Base-by-base conservation (phyloP, 768 basidiomycete genomes). In the Tricholoma matsutake region DNA sequence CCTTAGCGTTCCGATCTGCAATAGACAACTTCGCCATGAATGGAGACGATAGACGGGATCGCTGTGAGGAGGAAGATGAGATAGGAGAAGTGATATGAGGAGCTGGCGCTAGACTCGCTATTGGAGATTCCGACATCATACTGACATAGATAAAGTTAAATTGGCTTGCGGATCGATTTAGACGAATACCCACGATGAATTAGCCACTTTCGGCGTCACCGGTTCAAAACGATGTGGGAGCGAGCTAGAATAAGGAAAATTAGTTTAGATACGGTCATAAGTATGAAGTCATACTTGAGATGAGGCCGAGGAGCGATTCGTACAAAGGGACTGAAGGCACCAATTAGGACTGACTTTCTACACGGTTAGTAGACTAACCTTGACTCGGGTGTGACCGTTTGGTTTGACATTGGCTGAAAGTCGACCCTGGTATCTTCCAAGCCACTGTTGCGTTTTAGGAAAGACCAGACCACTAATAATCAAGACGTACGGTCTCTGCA, bases 321-420 rank as follows among this genome's bases (percentile, higher is more conserved):
- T 4, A 64, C 62, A 20, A 68, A 59, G 6, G 67, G 66, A 54
- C 69, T 70, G 43, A 51, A 11, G 1, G 32, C 1, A 9, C 49
- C 14, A 37, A 45, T 43, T 4, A 47, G 22, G 56, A 16, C n/a
- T 34, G 57, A 32, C 68, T 52, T 51, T 57, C 35, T 53, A 32
- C 45, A 52, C 35, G 10, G 41, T 53, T 55, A 49, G 10, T 49
- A 11, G 13, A 59, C 68, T 63, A 31, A 78, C 81, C 81, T 83
- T 43, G 80, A 79, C 63, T 80, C 79, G 43, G 81, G 81, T 3
- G 81, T 83, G 57, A 76, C 66, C 57, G 72, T 76, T 66, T 79
- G 79, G 47, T 74, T 76, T 37, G 71, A 71, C 51, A 59, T 61
- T 10, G 64, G 61, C 41, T 58, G 67, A 28, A 49, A 53, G 58